Evolutionary conservation across 805 yeast genomes (phyloP).

Genomic region (Spathaspora passalidarum): DNA sequence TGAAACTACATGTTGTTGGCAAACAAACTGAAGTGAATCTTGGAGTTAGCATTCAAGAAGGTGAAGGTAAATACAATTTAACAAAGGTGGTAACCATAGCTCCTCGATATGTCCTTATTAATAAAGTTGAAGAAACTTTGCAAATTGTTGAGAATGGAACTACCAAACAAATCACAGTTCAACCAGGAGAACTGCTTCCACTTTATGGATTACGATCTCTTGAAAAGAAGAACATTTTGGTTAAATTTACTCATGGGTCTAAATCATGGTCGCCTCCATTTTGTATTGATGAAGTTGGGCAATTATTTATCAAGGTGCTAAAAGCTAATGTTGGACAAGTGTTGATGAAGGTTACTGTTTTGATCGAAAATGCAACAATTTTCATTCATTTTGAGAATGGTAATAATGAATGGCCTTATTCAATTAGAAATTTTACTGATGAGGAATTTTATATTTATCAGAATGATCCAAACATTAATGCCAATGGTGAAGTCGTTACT

Average conservation of each 20-base stretch:
- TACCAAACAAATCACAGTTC: constrained; percentile 45
- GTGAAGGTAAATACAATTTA: constrained; percentile 76
- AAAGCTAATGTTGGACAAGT: constrained; percentile 65
- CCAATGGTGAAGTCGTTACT: constrained; percentile 54
- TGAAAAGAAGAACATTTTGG: constrained; percentile 55
- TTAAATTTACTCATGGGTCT: constrained; percentile 55
- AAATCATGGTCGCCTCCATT: constrained; percentile 88
- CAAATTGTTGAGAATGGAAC: constrained; percentile 69
- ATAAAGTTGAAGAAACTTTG: constrained; percentile 54
- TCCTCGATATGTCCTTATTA: constrained; percentile 78
- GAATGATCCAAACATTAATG: constrained; percentile 68
- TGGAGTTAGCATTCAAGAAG: constrained; percentile 76
- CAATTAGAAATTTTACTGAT: constrained; percentile 86
- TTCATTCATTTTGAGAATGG: constrained; percentile 75
- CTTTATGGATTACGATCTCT: constrained; percentile 60
- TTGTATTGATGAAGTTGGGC: constrained; percentile 79
- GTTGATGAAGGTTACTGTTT: constrained; percentile 66
- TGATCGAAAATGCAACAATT: constrained; percentile 78
- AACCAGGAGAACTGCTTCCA: constrained; percentile 49
- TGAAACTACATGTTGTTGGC: constrained; percentile 44
- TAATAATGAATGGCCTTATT: constrained; percentile 83
- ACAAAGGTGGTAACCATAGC: constrained; percentile 76
- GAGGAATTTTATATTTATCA: constrained; percentile 86
- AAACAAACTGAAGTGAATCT: constrained; percentile 62
- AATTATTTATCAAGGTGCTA: constrained; percentile 66